Evolutionary conservation across 768 basidiomycete species (phyloP), one percentile per base, ranked within the genome.

Genomic region (Lentinula detonsa): DNA sequence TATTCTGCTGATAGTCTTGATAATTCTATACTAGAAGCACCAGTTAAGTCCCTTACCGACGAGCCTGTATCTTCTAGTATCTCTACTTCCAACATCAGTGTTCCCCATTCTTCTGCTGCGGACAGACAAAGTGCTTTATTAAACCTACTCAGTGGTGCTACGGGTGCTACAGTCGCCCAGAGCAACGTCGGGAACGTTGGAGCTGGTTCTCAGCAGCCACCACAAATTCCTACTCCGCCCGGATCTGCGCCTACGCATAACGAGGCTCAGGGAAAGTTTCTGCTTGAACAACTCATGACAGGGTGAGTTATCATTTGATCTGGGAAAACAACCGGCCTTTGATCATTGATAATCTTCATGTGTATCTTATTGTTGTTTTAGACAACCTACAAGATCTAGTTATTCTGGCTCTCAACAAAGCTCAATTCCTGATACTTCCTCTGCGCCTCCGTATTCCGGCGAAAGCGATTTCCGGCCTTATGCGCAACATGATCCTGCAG

Each of bases 221-320:
- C 85, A 66, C 88, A 89, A 68, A 76, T 87, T 45, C 87, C 88
- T 11, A 86, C 87, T 0, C 88, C 88, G 10, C 90, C 89, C 28
- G 80, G 82, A 1, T 83, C 81, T 10, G 83, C 84, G 23, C 81
- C 85, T 4, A 75, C 81, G 11, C 82, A 80, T 61, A 84, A 80
- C 65, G 87, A 90, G 63, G 72, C 82, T 0, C 88, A 90, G 69
- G 86, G 87, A 61, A 90, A 91, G 74, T 77, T 85, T 62, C 71
- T 93, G 65, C 73, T 93, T 62, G 91, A 93, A 65, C 88, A 91
- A 69, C 76, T 93, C 62, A 90, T 93, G 85, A 78, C 85, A 60
- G 87, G 88, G 91, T 93, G 70, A 74, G 87, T 78, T 56, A 53
- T 45, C 15, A 60, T n/a, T 64, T 64, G 40, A 51, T 54, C 60